phyloP scores from a whole-genome alignment of 2,329 filamentous ascomycete genomes.

The Trichoderma semiorbis region DNA sequence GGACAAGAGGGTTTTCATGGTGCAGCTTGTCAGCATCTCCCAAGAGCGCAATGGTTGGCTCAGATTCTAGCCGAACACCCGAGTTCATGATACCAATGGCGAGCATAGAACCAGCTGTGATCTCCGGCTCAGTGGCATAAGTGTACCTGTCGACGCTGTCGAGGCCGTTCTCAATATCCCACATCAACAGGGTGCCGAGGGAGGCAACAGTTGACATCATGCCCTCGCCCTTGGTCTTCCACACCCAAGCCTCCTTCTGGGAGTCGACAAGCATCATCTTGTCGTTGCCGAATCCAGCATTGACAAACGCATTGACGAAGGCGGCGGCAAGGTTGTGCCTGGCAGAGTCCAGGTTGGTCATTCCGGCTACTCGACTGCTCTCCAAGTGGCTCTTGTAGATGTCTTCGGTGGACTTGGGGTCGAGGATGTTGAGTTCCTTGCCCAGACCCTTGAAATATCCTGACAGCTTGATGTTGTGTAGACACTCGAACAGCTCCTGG shows the following conservation, averaged over 20 bases:
- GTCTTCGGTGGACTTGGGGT: constrained; percentile 95
- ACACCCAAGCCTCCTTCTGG: constrained; percentile 91
- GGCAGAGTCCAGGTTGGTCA: constrained; percentile 93
- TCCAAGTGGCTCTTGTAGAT: constrained; percentile 99
- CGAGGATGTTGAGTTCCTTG: constrained; percentile 94
- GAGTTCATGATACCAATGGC: constrained; percentile 96
- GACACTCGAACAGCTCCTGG: constrained; percentile 71
- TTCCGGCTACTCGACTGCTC: constrained; percentile 84
- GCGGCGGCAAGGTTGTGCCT: constrained; percentile 92
- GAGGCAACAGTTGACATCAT: constrained; percentile 97
- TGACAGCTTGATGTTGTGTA: constrained; percentile 82
- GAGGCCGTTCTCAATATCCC: constrained; percentile 89
- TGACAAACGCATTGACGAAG: constrained; percentile 96
- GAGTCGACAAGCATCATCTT: constrained; percentile 96
- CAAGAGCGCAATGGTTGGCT: constrained; percentile 84
- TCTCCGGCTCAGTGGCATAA: constrained; percentile 72
- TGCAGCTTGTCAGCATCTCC: constrained; percentile 76
- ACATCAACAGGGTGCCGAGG: constrained; percentile 83
- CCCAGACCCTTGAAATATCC: constrained; percentile 92
- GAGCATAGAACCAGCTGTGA: constrained; percentile 87
- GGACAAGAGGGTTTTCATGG: constrained; percentile 71
- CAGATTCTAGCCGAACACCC: constrained; percentile 82
- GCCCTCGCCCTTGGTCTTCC: constrained; percentile 98
- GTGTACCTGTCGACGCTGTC: constrained; percentile 95
- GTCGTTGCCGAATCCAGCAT: constrained; percentile 91